A percentile compares a stretch with the other conserved stretches of the same genome.
Conservation (phyloP, 345 rosid species). For the Camelina neglecta region DNA sequence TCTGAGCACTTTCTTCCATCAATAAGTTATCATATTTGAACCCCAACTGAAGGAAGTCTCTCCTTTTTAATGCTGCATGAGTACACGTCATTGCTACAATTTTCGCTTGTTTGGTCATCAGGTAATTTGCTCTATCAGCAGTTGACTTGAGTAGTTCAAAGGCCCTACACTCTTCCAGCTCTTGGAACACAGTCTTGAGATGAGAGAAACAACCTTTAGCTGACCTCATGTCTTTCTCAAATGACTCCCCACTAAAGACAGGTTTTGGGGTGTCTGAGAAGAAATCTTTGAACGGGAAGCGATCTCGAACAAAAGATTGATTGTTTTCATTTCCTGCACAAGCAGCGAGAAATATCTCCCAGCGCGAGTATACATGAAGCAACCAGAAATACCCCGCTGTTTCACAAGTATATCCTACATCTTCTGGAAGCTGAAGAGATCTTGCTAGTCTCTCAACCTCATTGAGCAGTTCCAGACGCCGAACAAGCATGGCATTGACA, state of each 20-base stretch:
- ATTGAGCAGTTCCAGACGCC: slow-evolving; percentile 83
- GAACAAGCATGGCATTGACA: slow-evolving; percentile 97
- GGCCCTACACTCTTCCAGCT: slow-evolving; percentile 98
- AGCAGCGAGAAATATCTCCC: slow-evolving; percentile 95
- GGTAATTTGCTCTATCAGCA: slow-evolving; percentile 97
- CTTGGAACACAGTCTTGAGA: slow-evolving; percentile 92
- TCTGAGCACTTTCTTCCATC: slow-evolving; percentile 99
- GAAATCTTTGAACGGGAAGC: slow-evolving; percentile 91
- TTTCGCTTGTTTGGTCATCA: slow-evolving; percentile 99
- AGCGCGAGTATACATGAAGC: slow-evolving; percentile 94
- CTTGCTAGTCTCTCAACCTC: slow-evolving; percentile 98
- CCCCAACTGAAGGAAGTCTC: slow-evolving; percentile 95
- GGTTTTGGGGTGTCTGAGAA: slow-evolving; percentile 83
- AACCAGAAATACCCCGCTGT: slow-evolving; percentile 99
- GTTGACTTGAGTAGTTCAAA: slow-evolving; percentile 99
- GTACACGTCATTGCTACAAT: slow-evolving; percentile 99
- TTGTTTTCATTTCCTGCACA: slow-evolving; percentile 83
- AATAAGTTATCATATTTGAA: slow-evolving; percentile 96
- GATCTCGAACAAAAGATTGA: slow-evolving; percentile 74
- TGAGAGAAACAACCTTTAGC: slow-evolving; percentile 94
- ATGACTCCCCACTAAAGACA: slow-evolving; percentile 81
- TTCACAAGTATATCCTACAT: slow-evolving; percentile 98
- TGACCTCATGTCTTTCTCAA: slow-evolving; percentile 92
- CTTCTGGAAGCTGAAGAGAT: slow-evolving; percentile 95
- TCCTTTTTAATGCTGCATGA: slow-evolving; percentile 97